Percentiles rank a stretch among this genome's conserved stretches.
phyloP scores from a whole-genome alignment of 441 rosid genomes.

The Flueggea neowawraea region DNA sequence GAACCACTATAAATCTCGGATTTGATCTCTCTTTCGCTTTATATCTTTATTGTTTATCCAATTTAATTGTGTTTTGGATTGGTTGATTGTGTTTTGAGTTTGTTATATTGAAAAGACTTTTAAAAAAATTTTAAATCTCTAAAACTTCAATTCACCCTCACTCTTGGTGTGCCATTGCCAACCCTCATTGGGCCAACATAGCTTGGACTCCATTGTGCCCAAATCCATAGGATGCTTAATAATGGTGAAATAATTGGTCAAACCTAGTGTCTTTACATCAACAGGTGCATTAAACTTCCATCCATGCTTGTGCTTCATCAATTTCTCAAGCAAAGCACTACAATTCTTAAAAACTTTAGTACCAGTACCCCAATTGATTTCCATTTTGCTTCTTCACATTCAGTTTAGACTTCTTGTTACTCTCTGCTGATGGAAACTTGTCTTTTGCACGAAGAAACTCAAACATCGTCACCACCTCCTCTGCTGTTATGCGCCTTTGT shows the following conservation, averaged over 20 bases:
- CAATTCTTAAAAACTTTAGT: slow-evolving; percentile 73
- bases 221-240: slow-evolving; percentile 96
- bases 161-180: too few relatives aligned
- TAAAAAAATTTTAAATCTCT: too few relatives aligned
- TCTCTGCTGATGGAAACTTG: slow-evolving; percentile 94
- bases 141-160: too few relatives aligned
- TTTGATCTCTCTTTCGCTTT: too few relatives aligned
- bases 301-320: slow-evolving; percentile 96
- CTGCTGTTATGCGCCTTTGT: too few relatives aligned
- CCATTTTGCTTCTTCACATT: slow-evolving; percentile 76
- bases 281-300: slow-evolving; percentile 98
- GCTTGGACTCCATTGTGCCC: slow-evolving; percentile 74
- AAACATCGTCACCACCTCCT: too few relatives aligned
- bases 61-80: too few relatives aligned
- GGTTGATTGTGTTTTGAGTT: too few relatives aligned
- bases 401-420: slow-evolving; percentile 84
- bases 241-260: slow-evolving; percentile 82
- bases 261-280: slow-evolving; percentile 71
- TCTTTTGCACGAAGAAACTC: slow-evolving; percentile 96
- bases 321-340: slow-evolving; percentile 69
- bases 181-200: too few relatives aligned
- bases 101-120: too few relatives aligned
- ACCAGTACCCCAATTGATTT: slow-evolving; percentile 39
- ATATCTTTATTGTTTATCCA: too few relatives aligned
- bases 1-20: too few relatives aligned